These are phyloP conservation scores for Corniculantispora saksenae DNA, from an alignment of 2,329 filamentous ascomycete species.

Conservation along the genomic window DNA sequence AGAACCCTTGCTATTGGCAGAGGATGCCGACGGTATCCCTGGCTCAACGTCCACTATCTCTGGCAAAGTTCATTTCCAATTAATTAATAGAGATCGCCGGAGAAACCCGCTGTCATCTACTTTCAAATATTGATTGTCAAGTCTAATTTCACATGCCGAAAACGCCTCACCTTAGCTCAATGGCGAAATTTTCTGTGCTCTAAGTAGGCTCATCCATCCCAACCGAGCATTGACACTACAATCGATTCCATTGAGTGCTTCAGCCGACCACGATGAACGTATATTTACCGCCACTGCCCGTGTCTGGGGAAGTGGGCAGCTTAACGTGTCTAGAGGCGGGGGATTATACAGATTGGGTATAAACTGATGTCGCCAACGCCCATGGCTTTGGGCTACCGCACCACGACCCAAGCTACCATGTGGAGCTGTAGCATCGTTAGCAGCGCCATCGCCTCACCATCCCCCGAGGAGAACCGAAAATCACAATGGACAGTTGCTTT, in stretches of 20 bases:
- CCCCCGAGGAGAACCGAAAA: background rate
- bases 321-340: background rate
- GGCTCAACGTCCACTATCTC: background rate
- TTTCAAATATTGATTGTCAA: background rate
- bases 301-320: conserved; percentile 14
- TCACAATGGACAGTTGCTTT: background rate
- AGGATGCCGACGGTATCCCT: background rate
- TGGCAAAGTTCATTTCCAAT: background rate
- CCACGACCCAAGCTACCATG: background rate
- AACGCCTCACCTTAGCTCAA: background rate
- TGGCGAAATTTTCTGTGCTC: background rate
- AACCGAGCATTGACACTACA: no score
- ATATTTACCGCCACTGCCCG: background rate
- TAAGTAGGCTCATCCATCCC: no score
- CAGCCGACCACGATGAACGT: no score
- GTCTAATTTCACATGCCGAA: background rate
- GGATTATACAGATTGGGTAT: conserved; percentile 12
- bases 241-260: background rate
- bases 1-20: background rate
- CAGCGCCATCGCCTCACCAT: background rate
- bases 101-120: background rate
- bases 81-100: conserved; percentile 1
- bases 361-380: conserved; percentile 2
- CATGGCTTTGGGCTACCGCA: background rate
- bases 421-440: background rate